These are phyloP conservation scores for Neoarthrinium moseri DNA, from an alignment of 2,329 filamentous ascomycete genomes.

Conservation along the genomic window DNA sequence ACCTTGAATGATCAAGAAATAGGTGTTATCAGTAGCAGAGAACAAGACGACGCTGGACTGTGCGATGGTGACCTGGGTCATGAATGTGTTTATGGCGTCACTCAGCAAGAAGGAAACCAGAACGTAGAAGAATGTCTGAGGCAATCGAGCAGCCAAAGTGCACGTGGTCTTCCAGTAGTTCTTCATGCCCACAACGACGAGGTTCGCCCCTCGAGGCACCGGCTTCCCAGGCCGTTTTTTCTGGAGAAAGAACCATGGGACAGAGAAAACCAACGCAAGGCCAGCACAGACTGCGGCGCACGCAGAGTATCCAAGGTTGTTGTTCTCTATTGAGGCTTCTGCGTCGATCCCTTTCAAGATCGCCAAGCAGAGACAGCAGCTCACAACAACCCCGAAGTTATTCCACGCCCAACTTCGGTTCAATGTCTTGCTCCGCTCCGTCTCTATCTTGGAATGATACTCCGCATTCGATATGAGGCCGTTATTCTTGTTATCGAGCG, in stretches of 20 bases:
- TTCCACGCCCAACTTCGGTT: slow-evolving; percentile 2
- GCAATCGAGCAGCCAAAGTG: not conserved
- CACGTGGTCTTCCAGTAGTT: not conserved
- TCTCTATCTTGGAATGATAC: not conserved
- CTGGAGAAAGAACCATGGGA: slow-evolving; percentile 8
- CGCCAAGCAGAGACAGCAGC: not conserved
- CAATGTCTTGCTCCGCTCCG: not conserved
- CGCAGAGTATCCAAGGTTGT: not conserved
- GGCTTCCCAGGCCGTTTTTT: not conserved
- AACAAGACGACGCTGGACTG: slow-evolving; percentile 3
- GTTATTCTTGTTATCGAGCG: not conserved
- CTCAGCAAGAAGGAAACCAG: not conserved
- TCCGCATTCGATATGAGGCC: not conserved
- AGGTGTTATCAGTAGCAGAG: slow-evolving; percentile 2
- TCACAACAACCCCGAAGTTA: not conserved
- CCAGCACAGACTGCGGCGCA: slow-evolving; percentile 1
- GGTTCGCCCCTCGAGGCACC: not conserved
- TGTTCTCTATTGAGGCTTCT: slow-evolving; percentile 1
- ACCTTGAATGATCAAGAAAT: slow-evolving; percentile 4
- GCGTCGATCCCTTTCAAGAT: slow-evolving; percentile 1
- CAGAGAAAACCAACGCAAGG: not conserved
- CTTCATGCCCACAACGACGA: not conserved
- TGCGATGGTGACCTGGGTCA: not conserved
- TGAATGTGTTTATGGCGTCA: slow-evolving; percentile 1
- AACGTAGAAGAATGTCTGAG: slow-evolving; percentile 4